Evolutionary conservation across 768 basidiomycete species (phyloP).

Genomic region (Tylopilus balloui): DNA sequence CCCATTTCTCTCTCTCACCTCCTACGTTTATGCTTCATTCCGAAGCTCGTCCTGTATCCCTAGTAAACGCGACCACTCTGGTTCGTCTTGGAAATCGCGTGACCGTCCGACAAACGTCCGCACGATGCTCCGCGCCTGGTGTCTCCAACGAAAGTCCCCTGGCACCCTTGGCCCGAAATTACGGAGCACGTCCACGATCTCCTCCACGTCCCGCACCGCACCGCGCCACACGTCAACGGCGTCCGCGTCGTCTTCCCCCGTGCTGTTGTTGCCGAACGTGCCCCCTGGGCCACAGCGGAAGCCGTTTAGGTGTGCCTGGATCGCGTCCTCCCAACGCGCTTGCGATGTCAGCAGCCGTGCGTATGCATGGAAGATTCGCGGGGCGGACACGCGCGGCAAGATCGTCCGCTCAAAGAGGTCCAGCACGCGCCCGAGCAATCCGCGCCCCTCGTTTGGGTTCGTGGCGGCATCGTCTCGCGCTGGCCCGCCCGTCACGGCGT

Average conservation of each 20-base stretch:
- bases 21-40: constrained; percentile 11
- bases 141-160: constrained; percentile 69
- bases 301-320: constrained; percentile 80
- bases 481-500: constrained; percentile 67
- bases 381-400: constrained; percentile 74
- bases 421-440: constrained; percentile 60
- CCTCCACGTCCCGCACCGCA: constrained; percentile 74
- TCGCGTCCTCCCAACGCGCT: constrained; percentile 64
- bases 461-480: constrained; percentile 15
- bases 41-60: constrained; percentile 42
- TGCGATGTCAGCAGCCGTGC: constrained; percentile 78
- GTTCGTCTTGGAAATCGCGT: constrained; percentile 83
- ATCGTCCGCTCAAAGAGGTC: constrained; percentile 75
- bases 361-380: constrained; percentile 78
- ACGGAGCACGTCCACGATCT: constrained; percentile 75
- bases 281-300: constrained; percentile 69
- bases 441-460: constrained; percentile 62
- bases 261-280: constrained; percentile 53
- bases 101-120: constrained; percentile 87
- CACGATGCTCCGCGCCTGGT: constrained; percentile 82
- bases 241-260: constrained; percentile 48
- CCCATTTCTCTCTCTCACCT: too few relatives aligned
- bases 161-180: constrained; percentile 75
- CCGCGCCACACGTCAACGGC: constrained; percentile 58
- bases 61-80: constrained; percentile 71